A percentile compares a stretch with the other conserved stretches of the same genome.
Evolutionary conservation across 2,329 filamentous ascomycete genomes (phyloP).

Genomic region (Byssochlamys sp.): DNA sequence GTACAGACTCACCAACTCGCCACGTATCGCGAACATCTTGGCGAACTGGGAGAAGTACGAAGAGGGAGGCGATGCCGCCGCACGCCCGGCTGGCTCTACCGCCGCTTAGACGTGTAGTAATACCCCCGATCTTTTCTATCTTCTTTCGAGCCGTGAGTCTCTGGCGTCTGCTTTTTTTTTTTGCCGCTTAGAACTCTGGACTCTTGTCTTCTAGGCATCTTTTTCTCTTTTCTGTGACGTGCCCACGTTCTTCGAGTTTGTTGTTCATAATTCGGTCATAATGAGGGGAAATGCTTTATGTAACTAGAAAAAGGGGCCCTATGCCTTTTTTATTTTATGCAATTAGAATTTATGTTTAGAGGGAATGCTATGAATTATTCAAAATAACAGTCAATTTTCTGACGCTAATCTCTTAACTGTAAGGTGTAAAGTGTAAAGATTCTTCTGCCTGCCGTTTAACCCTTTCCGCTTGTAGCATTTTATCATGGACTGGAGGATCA

Average conservation of each 20-base stretch:
- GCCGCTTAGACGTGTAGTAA: constrained; percentile 9
- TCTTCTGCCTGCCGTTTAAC: not conserved
- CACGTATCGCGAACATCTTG: constrained; percentile 48
- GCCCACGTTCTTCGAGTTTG: not conserved
- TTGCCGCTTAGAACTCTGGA: not conserved
- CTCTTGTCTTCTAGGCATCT: not conserved
- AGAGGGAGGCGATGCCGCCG: constrained; percentile 21
- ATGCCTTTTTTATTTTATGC: not conserved
- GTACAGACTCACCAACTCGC: constrained; percentile 78
- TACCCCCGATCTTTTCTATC: constrained; percentile 5
- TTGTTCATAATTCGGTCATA: not conserved
- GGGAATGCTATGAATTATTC: not conserved
- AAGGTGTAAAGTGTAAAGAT: not conserved
- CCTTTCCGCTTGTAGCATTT: no score
- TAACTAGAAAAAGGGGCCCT: not conserved
- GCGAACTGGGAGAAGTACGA: constrained; percentile 76
- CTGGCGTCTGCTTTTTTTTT: not conserved
- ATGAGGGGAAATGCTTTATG: not conserved
- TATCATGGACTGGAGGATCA: no score
- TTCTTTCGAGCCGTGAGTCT: not conserved
- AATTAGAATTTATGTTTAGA: not conserved
- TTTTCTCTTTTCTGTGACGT: not conserved
- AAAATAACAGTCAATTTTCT: not conserved
- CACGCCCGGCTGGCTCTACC: constrained; percentile 14
- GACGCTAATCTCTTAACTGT: not conserved